Base-by-base conservation (phyloP, 1,284 basidiomycete genomes). In the Heliocybe sulcata region DNA sequence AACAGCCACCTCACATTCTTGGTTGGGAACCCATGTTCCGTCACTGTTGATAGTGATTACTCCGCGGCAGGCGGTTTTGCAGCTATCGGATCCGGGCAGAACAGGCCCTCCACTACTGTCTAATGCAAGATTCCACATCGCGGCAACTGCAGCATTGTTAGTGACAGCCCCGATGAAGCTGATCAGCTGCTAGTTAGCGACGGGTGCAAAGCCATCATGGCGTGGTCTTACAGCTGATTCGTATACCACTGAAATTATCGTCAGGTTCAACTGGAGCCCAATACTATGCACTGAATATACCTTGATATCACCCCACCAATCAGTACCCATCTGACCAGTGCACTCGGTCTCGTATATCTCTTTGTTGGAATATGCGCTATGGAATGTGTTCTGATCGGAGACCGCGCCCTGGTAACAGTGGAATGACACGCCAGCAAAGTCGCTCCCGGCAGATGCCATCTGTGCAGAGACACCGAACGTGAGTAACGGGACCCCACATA, bases 241-340 rank as follows among this genome's bases (percentile, higher is more conserved):
- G 87, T 83, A 61, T 85, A 84, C 85, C 84, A 88, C 83, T 85
- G 61, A 4, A 31, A 12, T n/a, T n/a, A n/a, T n/a, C n/a, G n/a
- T n/a, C n/a, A n/a, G n/a, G n/a, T n/a, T n/a, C n/a, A n/a, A 35
- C 55, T 25, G 33, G 22, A 33, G 29, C 25, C 25, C 53, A 50
- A 20, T 38, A 38, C n/a, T 14, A 3, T 29, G 29, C 33, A 49
- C 26, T 22, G 6, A 51, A 62, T 61, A 19, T 61, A 81, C 85
- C 76, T 88, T 88, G 67, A 88, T 82, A 60, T 89, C 85, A 55
- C 69, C 72, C 86, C 87, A 90, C 85, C 86, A 90, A 65, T 90
- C 85, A 19, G 77, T 79, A 25, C 76, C 76, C 47, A 74, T 63
- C 2, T 61, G 64, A 16, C 79, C 78, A 12, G 76, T 67, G 61